Evolutionary conservation across 2,329 filamentous ascomycete species (phyloP).

Genomic region (Pseudogymnoascus sp.): DNA sequence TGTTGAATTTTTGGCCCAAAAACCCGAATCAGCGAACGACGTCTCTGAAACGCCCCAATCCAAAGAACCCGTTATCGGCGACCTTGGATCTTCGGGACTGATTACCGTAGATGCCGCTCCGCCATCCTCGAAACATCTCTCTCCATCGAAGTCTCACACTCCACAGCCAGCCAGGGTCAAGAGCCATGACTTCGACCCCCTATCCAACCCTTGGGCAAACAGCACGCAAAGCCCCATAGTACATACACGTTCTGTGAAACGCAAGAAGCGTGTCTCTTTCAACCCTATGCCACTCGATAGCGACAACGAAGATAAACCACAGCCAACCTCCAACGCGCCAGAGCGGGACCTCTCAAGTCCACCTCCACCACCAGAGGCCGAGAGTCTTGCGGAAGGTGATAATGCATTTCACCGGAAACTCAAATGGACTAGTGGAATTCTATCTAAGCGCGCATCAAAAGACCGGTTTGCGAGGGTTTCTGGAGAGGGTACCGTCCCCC

Average conservation of each 20-base stretch:
- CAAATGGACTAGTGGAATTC: background rate
- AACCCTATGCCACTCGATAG: conserved; percentile 12
- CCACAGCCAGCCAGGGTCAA: background rate
- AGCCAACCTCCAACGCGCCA: background rate
- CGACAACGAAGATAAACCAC: background rate
- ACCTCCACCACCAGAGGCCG: conserved; percentile 1
- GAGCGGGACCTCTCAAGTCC: background rate
- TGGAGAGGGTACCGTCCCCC: background rate
- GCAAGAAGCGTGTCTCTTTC: conserved; percentile 27
- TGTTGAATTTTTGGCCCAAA: background rate
- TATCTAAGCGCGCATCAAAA: background rate
- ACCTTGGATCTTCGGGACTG: background rate
- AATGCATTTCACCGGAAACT: background rate
- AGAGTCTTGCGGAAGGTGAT: background rate
- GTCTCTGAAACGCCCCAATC: background rate
- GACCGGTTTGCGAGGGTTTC: background rate
- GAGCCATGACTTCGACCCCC: background rate
- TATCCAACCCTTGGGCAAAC: background rate
- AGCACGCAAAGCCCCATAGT: background rate
- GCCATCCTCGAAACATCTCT: background rate
- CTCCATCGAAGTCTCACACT: background rate
- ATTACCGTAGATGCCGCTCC: background rate
- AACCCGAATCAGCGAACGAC: background rate
- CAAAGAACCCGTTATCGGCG: background rate
- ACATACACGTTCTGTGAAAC: conserved; percentile 12